Base-by-base conservation (phyloP, 116 monocot species). In the Posidonia oceanica region DNA sequence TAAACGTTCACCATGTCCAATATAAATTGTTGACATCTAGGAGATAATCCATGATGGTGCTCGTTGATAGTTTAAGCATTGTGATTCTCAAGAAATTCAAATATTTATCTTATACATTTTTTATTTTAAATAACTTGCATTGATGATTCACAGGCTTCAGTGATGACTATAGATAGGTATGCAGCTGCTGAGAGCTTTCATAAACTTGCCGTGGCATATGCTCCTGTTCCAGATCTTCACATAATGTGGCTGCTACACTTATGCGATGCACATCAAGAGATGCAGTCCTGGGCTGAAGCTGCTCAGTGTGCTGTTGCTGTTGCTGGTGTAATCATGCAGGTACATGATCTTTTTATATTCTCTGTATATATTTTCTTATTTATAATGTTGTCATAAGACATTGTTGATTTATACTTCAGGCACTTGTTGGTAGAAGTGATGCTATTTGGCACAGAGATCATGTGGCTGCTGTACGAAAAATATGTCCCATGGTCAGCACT, bases 281-380 rank as follows among this genome's bases (percentile, higher is more conserved):
- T 99, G 93, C 93, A 93, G 61, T 93, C 90, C 4, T 93, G 98
- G 88, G 98, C 98, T 72, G 98, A 99, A 81, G 98, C 98, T 72
- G 93, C 98, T 52, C 90, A 99, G 70, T 99, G 98, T 81, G 98
- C 98, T 23, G 98, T 99, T 65, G 90, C 98, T 71, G 98, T 99
- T 67, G 98, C 98, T 63, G 98, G 98, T 72, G 98, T 99, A 8
- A 91, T 99, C 64, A 90, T 99, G 98, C 98, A 99, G 93, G 98
- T 78, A 4, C 13, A 7, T 66, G 39, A 4, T 66, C n/a, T 36
- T 21, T 61, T 72, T 22, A 12, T 56, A 36, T 29, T 55, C 29
- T 1, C 13, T 68, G 52, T 14, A 20, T 42, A 21, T 18, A 5
- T 18, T 17, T 44, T 18, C 51, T 40, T 64, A 8, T 40, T 68